Percentiles rank a stretch among this genome's conserved stretches.
Conservation (phyloP, 2,329 filamentous ascomycete species). For the Boeremia exigua region DNA sequence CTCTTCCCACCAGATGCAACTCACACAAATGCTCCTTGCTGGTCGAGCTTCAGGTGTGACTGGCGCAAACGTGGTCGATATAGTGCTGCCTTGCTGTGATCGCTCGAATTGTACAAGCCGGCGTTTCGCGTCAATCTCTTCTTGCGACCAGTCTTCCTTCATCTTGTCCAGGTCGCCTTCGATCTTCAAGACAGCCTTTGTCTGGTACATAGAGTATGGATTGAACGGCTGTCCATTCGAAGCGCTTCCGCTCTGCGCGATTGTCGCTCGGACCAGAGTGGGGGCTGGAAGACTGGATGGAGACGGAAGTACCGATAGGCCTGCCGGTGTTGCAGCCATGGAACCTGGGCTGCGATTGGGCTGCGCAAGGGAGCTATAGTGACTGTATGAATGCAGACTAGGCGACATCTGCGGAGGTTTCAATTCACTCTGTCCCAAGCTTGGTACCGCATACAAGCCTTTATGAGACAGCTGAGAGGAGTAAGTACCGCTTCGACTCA, state of each 20-base stretch:
- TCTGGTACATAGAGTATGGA: constrained; percentile 78
- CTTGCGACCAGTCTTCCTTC: constrained; percentile 80
- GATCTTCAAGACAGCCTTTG: constrained; percentile 83
- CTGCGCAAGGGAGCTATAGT: constrained; percentile 55
- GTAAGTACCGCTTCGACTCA: constrained; percentile 41
- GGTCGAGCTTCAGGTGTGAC: constrained; percentile 80
- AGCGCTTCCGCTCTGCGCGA: constrained; percentile 60
- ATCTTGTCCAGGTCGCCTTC: constrained; percentile 84
- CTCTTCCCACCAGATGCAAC: constrained; percentile 96
- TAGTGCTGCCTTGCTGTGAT: constrained; percentile 79
- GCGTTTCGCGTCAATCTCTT: constrained; percentile 79
- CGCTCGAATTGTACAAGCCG: constrained; percentile 89
- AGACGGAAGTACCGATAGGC: constrained; percentile 50
- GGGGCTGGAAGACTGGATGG: constrained; percentile 58
- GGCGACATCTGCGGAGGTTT: constrained; percentile 46
- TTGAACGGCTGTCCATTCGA: constrained; percentile 63
- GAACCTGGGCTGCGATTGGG: constrained; percentile 53
- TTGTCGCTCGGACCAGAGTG: constrained; percentile 69
- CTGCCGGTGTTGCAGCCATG: constrained; percentile 38
- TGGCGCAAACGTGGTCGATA: constrained; percentile 79
- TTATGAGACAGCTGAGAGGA: constrained; percentile 44
- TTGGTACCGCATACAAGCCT: constrained; percentile 41
- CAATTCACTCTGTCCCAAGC: constrained; percentile 36
- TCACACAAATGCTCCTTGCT: constrained; percentile 88
- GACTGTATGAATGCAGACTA: constrained; percentile 44